Percentiles rank a stretch among this genome's conserved stretches.
These are phyloP conservation scores for Globisporangium middletonii DNA, from an alignment of 352 stramenopile species.

Conservation along the genomic window DNA sequence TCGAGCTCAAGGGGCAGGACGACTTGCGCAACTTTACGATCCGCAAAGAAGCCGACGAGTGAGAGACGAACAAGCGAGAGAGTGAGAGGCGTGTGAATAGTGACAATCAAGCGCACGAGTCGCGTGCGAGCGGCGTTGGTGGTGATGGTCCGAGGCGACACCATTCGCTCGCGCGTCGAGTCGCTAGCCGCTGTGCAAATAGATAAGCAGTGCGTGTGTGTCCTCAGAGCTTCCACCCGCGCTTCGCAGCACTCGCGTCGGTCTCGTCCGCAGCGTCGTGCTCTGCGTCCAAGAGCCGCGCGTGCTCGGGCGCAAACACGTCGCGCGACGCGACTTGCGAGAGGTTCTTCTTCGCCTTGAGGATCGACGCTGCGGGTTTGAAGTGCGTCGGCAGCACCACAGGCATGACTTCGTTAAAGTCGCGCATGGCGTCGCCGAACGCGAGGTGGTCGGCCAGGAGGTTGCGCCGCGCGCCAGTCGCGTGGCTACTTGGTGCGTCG, in stretches of 20 bases:
- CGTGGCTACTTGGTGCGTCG: constrained; percentile 3
- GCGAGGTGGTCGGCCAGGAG: constrained; percentile 92
- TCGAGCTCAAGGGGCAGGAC: constrained; percentile 80
- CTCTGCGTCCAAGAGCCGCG: constrained; percentile 44
- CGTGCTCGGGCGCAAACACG: constrained; percentile 37
- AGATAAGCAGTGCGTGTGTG: constrained; percentile 6
- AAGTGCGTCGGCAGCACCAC: constrained; percentile 78
- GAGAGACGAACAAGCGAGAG: constrained; percentile 9
- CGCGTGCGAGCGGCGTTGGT: background rate
- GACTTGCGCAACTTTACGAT: constrained; percentile 78
- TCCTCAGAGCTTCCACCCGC: constrained; percentile 59
- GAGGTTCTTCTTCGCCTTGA: constrained; percentile 56
- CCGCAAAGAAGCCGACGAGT: constrained; percentile 25
- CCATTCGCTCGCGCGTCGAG: background rate
- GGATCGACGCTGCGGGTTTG: constrained; percentile 56
- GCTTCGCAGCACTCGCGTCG: constrained; percentile 20
- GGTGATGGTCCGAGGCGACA: background rate
- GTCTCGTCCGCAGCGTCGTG: constrained; percentile 11
- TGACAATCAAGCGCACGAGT: background rate
- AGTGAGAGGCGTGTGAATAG: background rate
- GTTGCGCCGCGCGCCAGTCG: constrained; percentile 43
- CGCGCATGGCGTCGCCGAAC: constrained; percentile 90
- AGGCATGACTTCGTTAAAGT: constrained; percentile 91
- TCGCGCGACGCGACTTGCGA: constrained; percentile 22
- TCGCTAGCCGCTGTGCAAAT: constrained; percentile 7